Conservation (phyloP, 768 basidiomycete species). For the Steccherinum ochraceum region DNA sequence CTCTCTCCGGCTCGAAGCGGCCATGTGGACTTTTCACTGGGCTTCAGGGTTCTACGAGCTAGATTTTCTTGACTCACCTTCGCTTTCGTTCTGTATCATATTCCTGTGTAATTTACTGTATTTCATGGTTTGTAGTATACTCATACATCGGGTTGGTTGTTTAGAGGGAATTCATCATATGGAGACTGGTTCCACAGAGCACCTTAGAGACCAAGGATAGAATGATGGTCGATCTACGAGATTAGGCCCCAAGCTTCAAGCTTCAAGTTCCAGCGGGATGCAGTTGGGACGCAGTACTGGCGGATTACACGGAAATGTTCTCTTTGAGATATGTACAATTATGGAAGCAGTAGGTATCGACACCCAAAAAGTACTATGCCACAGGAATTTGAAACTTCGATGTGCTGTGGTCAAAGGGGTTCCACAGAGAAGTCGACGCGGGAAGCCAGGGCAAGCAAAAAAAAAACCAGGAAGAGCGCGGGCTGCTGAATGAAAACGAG, state of each 20-base stretch:
- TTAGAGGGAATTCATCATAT: too few species aligned
- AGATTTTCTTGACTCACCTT: not conserved
- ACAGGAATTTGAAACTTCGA: not conserved
- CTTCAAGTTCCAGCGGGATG: too few species aligned
- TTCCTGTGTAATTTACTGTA: not conserved
- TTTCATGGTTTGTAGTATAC: not conserved
- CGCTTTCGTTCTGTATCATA: not conserved
- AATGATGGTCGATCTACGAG: not conserved
- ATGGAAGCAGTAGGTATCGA: slow-evolving; percentile 6
- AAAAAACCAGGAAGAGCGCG: slow-evolving; percentile 26
- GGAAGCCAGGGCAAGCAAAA: too few species aligned
- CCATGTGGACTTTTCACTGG: too few species aligned
- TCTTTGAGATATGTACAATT: slow-evolving; percentile 13
- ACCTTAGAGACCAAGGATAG: not conserved
- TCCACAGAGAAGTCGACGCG: slow-evolving; percentile 2
- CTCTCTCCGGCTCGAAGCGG: too few species aligned
- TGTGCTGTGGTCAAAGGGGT: too few species aligned
- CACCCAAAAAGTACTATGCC: slow-evolving; percentile 2
- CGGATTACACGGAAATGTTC: not conserved
- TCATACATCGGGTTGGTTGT: not conserved
- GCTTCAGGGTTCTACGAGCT: too few species aligned
- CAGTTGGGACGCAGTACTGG: too few species aligned
- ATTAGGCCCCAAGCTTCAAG: too few species aligned
- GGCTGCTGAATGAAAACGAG: not conserved
- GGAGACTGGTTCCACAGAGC: not conserved